A percentile compares a stretch with the other conserved stretches of the same genome.
These are phyloP conservation scores for Chlorophyllum brunneum DNA, from an alignment of 768 basidiomycete genomes.

Conservation along the genomic window DNA sequence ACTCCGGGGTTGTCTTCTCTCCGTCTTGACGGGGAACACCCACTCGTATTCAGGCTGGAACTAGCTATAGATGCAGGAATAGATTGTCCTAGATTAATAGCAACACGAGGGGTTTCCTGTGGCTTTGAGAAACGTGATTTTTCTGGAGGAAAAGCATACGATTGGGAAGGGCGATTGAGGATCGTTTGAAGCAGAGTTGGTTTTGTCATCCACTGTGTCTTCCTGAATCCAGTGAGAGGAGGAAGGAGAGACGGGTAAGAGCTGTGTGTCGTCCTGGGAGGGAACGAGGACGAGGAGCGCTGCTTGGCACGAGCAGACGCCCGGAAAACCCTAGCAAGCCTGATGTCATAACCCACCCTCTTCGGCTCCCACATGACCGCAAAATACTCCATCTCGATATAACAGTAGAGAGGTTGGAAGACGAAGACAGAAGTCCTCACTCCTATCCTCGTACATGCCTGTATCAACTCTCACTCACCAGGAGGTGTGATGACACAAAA, in stretches of 20 bases:
- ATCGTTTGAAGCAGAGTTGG: constrained; percentile 47
- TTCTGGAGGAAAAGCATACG: constrained; percentile 43
- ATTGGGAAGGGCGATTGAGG: constrained; percentile 61
- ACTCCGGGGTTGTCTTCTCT: not conserved
- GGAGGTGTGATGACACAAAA: too few relatives aligned
- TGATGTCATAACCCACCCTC: constrained; percentile 9
- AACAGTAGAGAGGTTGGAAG: too few relatives aligned
- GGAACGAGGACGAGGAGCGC: not conserved
- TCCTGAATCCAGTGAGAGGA: not conserved
- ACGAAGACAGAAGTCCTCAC: too few relatives aligned
- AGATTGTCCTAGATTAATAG: constrained; percentile 26
- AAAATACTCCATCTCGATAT: too few relatives aligned
- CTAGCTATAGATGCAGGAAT: not conserved
- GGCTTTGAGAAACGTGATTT: constrained; percentile 52
- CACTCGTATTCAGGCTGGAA: not conserved
- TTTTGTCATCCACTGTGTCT: constrained; percentile 22
- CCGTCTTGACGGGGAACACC: not conserved
- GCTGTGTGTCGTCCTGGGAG: not conserved
- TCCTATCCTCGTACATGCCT: too few relatives aligned
- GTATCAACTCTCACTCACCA: too few relatives aligned
- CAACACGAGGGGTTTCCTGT: constrained; percentile 47
- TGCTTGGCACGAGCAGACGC: not conserved
- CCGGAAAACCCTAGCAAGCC: not conserved
- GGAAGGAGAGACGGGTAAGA: not conserved
- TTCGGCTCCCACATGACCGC: not conserved